Conservation (phyloP, 768 basidiomycete species). For the Xerocomus potaroensis region DNA sequence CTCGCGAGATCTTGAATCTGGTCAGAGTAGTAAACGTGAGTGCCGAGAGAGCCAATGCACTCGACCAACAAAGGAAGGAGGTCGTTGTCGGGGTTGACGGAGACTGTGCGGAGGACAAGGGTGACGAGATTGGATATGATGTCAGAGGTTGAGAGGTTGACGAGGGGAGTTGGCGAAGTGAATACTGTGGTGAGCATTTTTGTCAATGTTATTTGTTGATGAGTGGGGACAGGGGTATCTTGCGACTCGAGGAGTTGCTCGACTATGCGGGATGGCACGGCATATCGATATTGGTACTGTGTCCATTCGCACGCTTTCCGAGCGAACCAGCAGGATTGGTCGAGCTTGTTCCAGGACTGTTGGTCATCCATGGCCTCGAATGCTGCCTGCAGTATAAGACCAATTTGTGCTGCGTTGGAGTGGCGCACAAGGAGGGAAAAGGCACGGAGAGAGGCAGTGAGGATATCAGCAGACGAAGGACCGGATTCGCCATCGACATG, state of each 20-base stretch:
- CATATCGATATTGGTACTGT: constrained; percentile 91
- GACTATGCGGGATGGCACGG: constrained; percentile 79
- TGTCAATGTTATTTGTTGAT: constrained; percentile 58
- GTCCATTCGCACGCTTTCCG: constrained; percentile 80
- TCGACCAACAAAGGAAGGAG: constrained; percentile 66
- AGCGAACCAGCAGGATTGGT: constrained; percentile 81
- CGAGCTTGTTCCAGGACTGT: constrained; percentile 59
- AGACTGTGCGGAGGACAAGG: constrained; percentile 66
- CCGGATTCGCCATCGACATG: constrained; percentile 88
- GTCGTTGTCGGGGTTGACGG: constrained; percentile 56
- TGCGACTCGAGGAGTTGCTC: constrained; percentile 67
- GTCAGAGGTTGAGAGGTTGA: constrained; percentile 90
- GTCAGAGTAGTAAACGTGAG: constrained; percentile 93
- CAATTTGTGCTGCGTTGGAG: constrained; percentile 72
- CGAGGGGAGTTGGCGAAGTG: constrained; percentile 73
- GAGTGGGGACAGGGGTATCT: constrained; percentile 43
- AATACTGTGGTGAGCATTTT: constrained; percentile 83
- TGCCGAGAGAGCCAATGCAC: constrained; percentile 79
- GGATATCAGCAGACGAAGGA: constrained; percentile 68
- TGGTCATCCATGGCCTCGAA: constrained; percentile 63
- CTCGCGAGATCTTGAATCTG: constrained; percentile 91
- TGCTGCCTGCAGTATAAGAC: constrained; percentile 64
- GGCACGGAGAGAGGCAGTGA: constrained; percentile 67
- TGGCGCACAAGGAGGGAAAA: constrained; percentile 70
- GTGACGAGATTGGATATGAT: constrained; percentile 75